Base-by-base conservation (phyloP, 495 filamentous ascomycete genomes). In the Trichoderma orchidacearum region DNA sequence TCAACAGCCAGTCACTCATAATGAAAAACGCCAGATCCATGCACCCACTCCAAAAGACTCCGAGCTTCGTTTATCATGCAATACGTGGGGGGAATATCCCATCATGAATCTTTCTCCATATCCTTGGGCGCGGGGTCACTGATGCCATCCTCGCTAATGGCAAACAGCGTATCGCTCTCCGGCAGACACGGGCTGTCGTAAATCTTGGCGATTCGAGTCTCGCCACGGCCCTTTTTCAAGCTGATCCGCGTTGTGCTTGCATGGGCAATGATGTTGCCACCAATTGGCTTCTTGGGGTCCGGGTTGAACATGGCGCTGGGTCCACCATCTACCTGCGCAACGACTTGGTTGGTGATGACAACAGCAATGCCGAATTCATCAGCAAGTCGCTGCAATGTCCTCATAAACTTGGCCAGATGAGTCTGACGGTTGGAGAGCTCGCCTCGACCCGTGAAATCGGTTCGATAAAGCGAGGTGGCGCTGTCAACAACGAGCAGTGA, bases 321-420 rank as follows among this genome's bases (percentile, higher is more conserved):
- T 1, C 93, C 93, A 55, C 94, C 93, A 68, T 98, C 93, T 11
- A 98, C 93, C 68, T 98, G 93, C 30, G 93, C 92, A 31, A 98
- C 93, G 29, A 98, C 93, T 65, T 98, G 93, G 66, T 98, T 98
- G 35, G 93, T 96, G 64, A 98, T 98, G 63, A 98, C 90, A 6
- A 98, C 93, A 0, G 93, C 93, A 67, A 98, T 96, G 55, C 93
- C 93, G 63, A 98, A 98, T 65, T 97, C 93, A 65, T 98, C 93
- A 18, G 94, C 93, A 3, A 98, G 81, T 5, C 93, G 81, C 68
- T 96, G 94, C 23, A 98, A 77, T 0, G 85, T 95, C 35, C 93
- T 83, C 88, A 98, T 84, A 71, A 98, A 98, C 67, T 97, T 98
- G 45, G 94, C 93, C 30, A 98, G 75, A 74, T 98, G 94, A 0